Evolutionary conservation across 768 basidiomycete species (phyloP), one percentile per base, ranked within the genome.

Genomic region (Suillus clintonianus): DNA sequence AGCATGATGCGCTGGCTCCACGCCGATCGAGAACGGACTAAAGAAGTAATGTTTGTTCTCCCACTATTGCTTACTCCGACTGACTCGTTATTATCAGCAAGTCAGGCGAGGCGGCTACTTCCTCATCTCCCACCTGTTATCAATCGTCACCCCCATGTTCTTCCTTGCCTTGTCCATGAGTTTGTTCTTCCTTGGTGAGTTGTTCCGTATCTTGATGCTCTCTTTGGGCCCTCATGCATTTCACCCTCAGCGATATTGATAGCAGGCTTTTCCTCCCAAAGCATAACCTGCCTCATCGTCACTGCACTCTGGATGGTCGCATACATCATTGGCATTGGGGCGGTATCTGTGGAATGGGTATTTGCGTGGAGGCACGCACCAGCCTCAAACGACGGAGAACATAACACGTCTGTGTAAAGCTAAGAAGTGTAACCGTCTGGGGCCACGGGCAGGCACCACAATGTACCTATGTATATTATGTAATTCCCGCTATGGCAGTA

Each of bases 401-500:
- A n/a, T n/a, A n/a, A n/a, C n/a, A n/a, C n/a, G n/a, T n/a, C n/a
- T n/a, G n/a, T n/a, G n/a, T n/a, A n/a, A n/a, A n/a, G n/a, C n/a
- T n/a, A n/a, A n/a, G n/a, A n/a, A n/a, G n/a, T n/a, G n/a, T n/a
- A n/a, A n/a, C n/a, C n/a, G n/a, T n/a, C n/a, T n/a, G n/a, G n/a
- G n/a, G n/a, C n/a, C n/a, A n/a, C n/a, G n/a, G n/a, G n/a, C n/a
- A n/a, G n/a, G n/a, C n/a, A n/a, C n/a, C n/a, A n/a, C n/a, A n/a
- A n/a, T n/a, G n/a, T n/a, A n/a, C n/a, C n/a, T n/a, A n/a, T n/a
- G n/a, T n/a, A n/a, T n/a, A n/a, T n/a, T n/a, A n/a, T n/a, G n/a
- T n/a, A n/a, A 87, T 27, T 27, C 27, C 27, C 27, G 27, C 27
- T 27, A 27, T 4, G 27, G 27, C 27, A 27, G 27, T 27, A 27